A percentile compares a stretch with the other conserved stretches of the same genome.
Conservation (phyloP, 345 rosid genomes). For the Syzygium jambos region DNA sequence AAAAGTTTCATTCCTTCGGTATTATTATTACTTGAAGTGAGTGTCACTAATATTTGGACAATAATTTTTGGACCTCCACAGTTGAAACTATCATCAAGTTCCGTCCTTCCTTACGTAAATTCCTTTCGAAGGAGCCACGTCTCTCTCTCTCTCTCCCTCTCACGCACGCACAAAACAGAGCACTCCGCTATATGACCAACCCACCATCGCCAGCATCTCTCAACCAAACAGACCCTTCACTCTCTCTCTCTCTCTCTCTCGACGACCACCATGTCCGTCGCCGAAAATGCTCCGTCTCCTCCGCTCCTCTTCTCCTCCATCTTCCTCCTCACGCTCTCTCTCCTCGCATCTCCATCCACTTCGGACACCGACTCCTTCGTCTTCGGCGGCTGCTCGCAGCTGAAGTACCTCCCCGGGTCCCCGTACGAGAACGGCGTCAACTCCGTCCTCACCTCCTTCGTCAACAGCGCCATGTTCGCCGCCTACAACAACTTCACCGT, state of each 20-base stretch:
- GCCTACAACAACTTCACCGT: constrained; percentile 35
- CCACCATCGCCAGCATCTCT: neutral
- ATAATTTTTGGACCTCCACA: neutral
- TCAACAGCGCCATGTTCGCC: constrained; percentile 54
- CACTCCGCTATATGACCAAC: neutral
- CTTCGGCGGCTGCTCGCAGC: constrained; percentile 65
- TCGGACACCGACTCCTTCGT: constrained; percentile 46
- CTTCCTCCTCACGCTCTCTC: constrained; percentile 3
- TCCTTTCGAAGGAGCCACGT: constrained; percentile 36
- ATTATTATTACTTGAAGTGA: neutral
- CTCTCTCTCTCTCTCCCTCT: neutral
- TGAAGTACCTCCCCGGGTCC: constrained; percentile 43
- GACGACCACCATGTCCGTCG: neutral
- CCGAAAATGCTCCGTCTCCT: neutral
- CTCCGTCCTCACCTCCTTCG: constrained; percentile 72
- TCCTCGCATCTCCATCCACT: constrained; percentile 17
- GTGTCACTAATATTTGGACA: neutral
- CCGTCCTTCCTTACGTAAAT: constrained; percentile 46
- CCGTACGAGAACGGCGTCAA: constrained; percentile 61
- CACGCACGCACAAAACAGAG: neutral
- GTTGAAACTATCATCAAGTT: constrained; percentile 8
- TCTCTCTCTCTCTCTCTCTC: neutral
- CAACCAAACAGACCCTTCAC: neutral
- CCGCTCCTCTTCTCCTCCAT: neutral
- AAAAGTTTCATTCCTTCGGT: fast-evolving